These are phyloP conservation scores for Geotrichum carabidarum DNA, from an alignment of 1,139 yeast species.

Conservation along the genomic window DNA sequence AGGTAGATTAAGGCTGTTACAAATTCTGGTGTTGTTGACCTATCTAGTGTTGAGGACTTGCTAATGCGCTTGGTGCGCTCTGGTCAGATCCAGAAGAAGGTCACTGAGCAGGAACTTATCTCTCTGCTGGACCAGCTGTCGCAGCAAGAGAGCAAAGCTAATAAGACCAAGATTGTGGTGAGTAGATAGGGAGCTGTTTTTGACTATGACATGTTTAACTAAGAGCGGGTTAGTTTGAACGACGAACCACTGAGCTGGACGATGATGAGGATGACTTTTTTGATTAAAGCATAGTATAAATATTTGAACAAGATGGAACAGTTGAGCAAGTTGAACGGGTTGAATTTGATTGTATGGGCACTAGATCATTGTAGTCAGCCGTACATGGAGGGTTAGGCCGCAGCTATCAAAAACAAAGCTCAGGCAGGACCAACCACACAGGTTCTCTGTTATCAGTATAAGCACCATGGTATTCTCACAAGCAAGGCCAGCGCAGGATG, in stretches of 20 bases:
- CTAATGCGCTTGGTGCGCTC: constrained; percentile 66
- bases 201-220: neutral
- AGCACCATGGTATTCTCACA: neutral
- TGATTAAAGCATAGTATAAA: neutral
- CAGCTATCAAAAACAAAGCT: neutral
- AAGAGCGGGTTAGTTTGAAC: constrained; percentile 13
- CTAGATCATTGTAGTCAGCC: neutral
- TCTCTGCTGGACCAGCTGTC: constrained; percentile 78
- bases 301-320: too few relatives aligned
- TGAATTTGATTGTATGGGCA: too few relatives aligned
- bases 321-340: too few relatives aligned
- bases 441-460: neutral
- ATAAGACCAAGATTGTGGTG: constrained; percentile 54
- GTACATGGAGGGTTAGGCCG: constrained; percentile 1
- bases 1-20: neutral
- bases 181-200: neutral
- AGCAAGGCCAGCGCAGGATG: constrained; percentile 14
- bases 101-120: constrained; percentile 75
- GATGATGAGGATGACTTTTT: constrained; percentile 1
- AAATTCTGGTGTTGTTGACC: neutral
- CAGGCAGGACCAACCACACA: too few relatives aligned
- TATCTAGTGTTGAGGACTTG: constrained; percentile 64
- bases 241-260: constrained; percentile 8
- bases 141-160: constrained; percentile 62
- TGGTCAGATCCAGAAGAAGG: constrained; percentile 70